A percentile compares a stretch with the other conserved stretches of the same genome.
phyloP scores from a whole-genome alignment of 1,284 basidiomycete species.

The Heterobasidion annosum region DNA sequence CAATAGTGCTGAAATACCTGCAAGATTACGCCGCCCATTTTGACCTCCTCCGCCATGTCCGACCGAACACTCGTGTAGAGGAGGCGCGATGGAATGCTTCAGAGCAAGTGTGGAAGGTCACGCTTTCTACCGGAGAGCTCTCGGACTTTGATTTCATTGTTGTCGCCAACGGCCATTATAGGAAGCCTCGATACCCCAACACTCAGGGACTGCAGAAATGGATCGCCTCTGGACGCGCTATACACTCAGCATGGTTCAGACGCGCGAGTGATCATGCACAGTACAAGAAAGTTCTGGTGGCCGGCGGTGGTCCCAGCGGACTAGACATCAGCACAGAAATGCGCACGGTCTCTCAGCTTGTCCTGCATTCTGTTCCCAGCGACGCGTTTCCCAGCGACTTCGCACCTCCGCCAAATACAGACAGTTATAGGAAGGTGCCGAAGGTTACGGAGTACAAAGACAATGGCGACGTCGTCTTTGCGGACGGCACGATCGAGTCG shows the following conservation, averaged over 20 bases:
- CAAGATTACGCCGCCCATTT: conserved; percentile 51
- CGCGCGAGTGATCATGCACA: conserved; percentile 33
- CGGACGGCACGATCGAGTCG: conserved; percentile 44
- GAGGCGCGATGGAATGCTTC: conserved; percentile 29
- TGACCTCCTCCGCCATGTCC: conserved; percentile 44
- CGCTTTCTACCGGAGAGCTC: conserved; percentile 25
- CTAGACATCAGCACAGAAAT: conserved; percentile 56
- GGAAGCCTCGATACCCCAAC: conserved; percentile 48
- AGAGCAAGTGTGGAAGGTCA: conserved; percentile 37
- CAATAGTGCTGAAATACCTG: conserved; percentile 51
- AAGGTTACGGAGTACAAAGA: conserved; percentile 32
- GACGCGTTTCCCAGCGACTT: conserved; percentile 16
- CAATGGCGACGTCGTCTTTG: conserved; percentile 44
- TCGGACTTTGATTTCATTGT: conserved; percentile 51
- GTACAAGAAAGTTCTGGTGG: conserved; percentile 44
- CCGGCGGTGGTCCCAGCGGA: conserved; percentile 66
- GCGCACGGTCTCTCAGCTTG: conserved; percentile 26
- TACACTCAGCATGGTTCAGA: conserved; percentile 62
- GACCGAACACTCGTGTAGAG: conserved; percentile 39
- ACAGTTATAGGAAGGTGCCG: conserved; percentile 33
- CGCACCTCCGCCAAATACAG: conserved; percentile 18
- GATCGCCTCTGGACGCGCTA: conserved; percentile 38
- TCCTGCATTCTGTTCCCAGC: conserved; percentile 50
- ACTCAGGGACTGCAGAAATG: conserved; percentile 51
- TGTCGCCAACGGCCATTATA: conserved; percentile 69